Evolutionary conservation across 768 basidiomycete species (phyloP).

Genomic region (Neoboletus brunneissimus): DNA sequence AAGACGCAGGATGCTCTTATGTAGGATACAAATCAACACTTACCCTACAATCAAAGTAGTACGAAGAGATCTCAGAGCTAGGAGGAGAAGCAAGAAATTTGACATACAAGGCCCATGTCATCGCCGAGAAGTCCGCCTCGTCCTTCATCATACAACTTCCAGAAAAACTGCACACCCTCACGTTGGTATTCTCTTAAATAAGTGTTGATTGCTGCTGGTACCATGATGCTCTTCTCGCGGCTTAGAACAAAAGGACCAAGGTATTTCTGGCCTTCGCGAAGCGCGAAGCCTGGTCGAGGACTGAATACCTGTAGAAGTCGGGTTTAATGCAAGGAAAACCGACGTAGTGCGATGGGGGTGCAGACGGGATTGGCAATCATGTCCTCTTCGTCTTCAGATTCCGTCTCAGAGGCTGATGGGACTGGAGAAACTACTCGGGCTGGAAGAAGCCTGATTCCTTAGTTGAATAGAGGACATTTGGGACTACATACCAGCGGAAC

Average conservation of each 20-base stretch:
- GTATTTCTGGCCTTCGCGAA: conserved; percentile 40
- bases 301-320: conserved; percentile 33
- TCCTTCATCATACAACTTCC: conserved; percentile 59
- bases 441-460: background rate
- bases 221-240: conserved; percentile 40
- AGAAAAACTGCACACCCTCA: conserved; percentile 83
- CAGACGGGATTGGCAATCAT: conserved; percentile 32
- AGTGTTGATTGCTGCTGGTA: conserved; percentile 74
- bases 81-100: background rate
- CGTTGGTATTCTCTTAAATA: conserved; percentile 91
- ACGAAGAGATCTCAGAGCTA: background rate
- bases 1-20: background rate
- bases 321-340: conserved; percentile 1
- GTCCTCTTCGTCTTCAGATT: conserved; percentile 42
- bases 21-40: conserved; percentile 2
- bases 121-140: conserved; percentile 87
- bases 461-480: conserved; percentile 4
- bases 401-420: conserved; percentile 38
- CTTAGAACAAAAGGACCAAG: conserved; percentile 54
- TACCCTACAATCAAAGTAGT: conserved; percentile 22
- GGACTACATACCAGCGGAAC: conserved; percentile 14
- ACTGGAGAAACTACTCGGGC: conserved; percentile 1
- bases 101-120: conserved; percentile 83
- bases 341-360: background rate
- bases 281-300: conserved; percentile 55